Base-by-base conservation (phyloP, 78 protist species). In the Monosiga brevicollis region DNA sequence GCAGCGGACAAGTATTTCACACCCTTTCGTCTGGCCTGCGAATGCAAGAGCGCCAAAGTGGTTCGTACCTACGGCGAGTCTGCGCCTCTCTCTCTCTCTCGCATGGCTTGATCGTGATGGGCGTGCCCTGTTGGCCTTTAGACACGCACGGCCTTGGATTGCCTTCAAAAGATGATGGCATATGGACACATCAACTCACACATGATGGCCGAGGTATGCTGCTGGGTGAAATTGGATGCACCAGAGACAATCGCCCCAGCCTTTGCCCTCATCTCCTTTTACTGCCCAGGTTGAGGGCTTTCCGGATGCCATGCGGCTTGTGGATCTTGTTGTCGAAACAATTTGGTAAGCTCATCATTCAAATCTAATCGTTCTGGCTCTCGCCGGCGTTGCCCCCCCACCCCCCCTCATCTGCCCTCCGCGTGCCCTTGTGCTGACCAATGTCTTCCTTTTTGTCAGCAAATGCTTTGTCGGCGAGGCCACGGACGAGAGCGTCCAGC, bases 401-500 rank as follows among this genome's bases (percentile, higher is more conserved):
- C 15, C 15, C 6, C 62, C 6, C 62, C 62, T 20, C 62, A 49
- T 20, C 62, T 15, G 29, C 6, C 15, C 62, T 15, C 62, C 15
- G 62, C 62, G 62, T 49, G 62, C 15, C 29, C 62, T n/a, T n/a
- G n/a, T n/a, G n/a, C n/a, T n/a, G n/a, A n/a, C n/a, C n/a, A n/a
- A n/a, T n/a, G n/a, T n/a, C n/a, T n/a, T n/a, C n/a, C n/a, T n/a
- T n/a, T n/a, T n/a, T n/a, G n/a, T 15, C 62, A 49, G 62, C 62
- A 54, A 22, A 37, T 81, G 87, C 87, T 83, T 49, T 38, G 36
- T 55, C 75, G 74, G 74, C 55, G 84, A 86, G 32, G 1, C 29
- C 29, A 76, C 86, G 29, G 86, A 86, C 37, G 87, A 90, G 41
- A 43, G 3, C 29, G 89, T 84, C 42, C 83, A 86, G 80, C 86